Conservation (phyloP, 352 stramenopile species). For the Globisporangium okanoganense region DNA sequence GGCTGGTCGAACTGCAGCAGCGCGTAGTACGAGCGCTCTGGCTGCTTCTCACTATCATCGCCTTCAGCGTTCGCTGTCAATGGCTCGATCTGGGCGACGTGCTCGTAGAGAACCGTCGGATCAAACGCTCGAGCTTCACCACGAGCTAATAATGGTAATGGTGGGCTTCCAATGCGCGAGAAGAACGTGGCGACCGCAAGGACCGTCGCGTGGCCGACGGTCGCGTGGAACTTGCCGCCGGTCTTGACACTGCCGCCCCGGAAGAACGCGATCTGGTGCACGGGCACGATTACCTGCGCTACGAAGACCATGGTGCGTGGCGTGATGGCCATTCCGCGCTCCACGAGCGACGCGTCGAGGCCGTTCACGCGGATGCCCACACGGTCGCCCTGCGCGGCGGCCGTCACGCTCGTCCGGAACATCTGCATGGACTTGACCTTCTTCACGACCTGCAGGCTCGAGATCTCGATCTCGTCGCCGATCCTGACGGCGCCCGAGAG, state of each 20-base stretch:
- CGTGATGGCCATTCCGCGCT: conserved; percentile 56
- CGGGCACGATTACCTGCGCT: conserved; percentile 45
- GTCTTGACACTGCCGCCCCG: conserved; percentile 38
- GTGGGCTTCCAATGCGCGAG: conserved; percentile 19
- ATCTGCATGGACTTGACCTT: conserved; percentile 99
- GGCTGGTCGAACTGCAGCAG: conserved; percentile 68
- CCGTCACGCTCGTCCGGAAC: conserved; percentile 90
- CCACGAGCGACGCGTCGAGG: conserved; percentile 53
- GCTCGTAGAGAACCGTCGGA: conserved; percentile 33
- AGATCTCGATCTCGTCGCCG: conserved; percentile 94
- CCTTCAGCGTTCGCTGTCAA: conserved; percentile 7
- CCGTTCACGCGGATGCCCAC: conserved; percentile 93
- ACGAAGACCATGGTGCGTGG: conserved; percentile 48
- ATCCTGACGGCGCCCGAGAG: conserved; percentile 83
- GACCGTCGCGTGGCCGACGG: conserved; percentile 73
- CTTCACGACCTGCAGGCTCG: conserved; percentile 69
- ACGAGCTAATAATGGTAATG: no score
- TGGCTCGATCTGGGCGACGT: conserved; percentile 31
- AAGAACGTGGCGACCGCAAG: conserved; percentile 69
- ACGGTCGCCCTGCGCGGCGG: conserved; percentile 91
- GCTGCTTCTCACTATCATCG: background rate
- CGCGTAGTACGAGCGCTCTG: conserved; percentile 19
- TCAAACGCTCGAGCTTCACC: conserved; percentile 25
- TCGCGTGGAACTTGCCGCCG: conserved; percentile 69
- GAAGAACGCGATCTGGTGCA: conserved; percentile 63